Evolutionary conservation across 73 alveolate genomes (phyloP), one percentile per base, ranked within the genome.

Genomic region (Tetrahymena thermophila): DNA sequence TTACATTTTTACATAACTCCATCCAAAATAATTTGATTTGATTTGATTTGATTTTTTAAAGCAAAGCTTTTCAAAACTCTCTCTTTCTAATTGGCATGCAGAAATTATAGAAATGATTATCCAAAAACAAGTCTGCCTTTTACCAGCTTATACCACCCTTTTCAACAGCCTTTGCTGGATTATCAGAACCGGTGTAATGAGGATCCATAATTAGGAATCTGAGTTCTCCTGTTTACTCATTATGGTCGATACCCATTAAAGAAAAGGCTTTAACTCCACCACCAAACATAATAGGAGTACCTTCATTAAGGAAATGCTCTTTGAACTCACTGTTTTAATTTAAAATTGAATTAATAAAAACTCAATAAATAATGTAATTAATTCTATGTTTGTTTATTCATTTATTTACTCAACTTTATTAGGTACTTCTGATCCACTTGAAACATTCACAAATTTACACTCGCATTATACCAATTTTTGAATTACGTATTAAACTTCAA

Each of bases 281-380:
- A 34, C 99, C 99, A 40, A 98, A 98, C 99, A 98, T 98, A 34
- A 98, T 98, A 1, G 99, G 99, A 37, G 99, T 96, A 25, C 99
- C 99, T 96, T 98, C 98, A 56, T 96, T 96, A 31, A 95, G 95
- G 96, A 98, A 98, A 96, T 98, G 99, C 28, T 96, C 97, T 57
- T 98, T 95, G 55, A 98, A 96, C 96, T 98, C 99, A 31, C 98
- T 94, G 35, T 97, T 98, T 96, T 98, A 97, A 35, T 97, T 85
- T 85, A 83, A 10, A 50, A 44, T 16, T 1, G 5, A 2, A 50
- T 50, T 5, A 50, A 2, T 50, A 97, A 71, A 71, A n/a, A 25
- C 14, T 6, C 35, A 17, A 71, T 17, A 71, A 10, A 71, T 7
- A 71, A 28, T 71, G 89, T 0, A 71, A 71, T 34, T 71, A n/a